Evolutionary conservation across 345 rosid species (phyloP), one percentile per base, ranked within the genome.

Genomic region (Salix arbutifolia): DNA sequence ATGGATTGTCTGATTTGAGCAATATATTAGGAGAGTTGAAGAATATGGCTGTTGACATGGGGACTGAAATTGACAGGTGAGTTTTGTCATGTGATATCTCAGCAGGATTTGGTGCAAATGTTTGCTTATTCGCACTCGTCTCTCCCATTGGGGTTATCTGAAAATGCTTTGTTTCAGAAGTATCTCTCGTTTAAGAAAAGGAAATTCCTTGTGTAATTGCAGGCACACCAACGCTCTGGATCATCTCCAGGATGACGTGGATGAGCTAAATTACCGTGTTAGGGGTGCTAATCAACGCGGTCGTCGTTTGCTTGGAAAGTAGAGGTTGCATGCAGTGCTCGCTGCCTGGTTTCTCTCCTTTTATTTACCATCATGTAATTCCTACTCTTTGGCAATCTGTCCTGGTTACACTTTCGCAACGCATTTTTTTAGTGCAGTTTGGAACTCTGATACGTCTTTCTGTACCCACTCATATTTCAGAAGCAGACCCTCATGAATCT

Each of bases 41-140:
- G 84, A 76, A 71, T 37, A 95, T 95, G 98, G 99, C 98, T 19
- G 67, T 87, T 21, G 98, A 90, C 69, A 90, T 95, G 96, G 97
- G 98, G 56, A 81, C 87, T 4, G 99, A 91, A 82, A 86, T 95
- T 74, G 92, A 86, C 72, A 82, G 90, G 99, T 95, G 74, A 33
- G 87, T 81, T 21, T 64, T 74, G 5, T 46, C 70, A 9, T 12
- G 56, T 14, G 8, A 16, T 33, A 13, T 11, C 18, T 9, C 35
- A 23, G 13, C 71, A 23, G 23, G 25, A 23, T 58, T 21, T 37
- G 44, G n/a, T 21, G 21, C 46, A 33, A 11, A 67, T 67, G 46
- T 67, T 31, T 65, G 18, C 23, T 23, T 18, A 65, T 33, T 31
- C 38, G 19, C 21, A 7, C 6, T 38, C 23, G 4, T 23, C 48